phyloP scores from a whole-genome alignment of 2,329 filamentous ascomycete species.

The Colletotrichum spinosum region DNA sequence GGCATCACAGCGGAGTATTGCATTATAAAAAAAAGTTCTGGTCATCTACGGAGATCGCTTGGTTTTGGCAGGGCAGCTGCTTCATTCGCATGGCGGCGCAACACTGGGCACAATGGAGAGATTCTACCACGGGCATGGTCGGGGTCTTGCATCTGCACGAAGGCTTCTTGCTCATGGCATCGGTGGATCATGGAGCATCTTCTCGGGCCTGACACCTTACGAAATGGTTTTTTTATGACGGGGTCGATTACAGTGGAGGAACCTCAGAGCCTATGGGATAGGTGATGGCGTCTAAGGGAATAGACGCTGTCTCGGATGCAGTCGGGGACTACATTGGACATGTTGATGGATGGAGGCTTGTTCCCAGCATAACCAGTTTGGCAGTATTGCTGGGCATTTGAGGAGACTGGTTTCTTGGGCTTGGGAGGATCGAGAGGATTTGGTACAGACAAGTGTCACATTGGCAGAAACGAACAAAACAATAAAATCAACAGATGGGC shows the following conservation, averaged over 20 bases:
- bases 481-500: background rate
- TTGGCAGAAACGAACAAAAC: constrained; percentile 7
- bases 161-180: constrained; percentile 50
- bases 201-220: constrained; percentile 17
- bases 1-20: constrained; percentile 62
- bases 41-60: constrained; percentile 40
- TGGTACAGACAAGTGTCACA: constrained; percentile 18
- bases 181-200: constrained; percentile 14
- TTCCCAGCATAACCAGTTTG: constrained; percentile 1
- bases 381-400: constrained; percentile 13
- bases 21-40: constrained; percentile 55
- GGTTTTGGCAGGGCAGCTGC: constrained; percentile 43
- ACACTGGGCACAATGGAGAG: constrained; percentile 39
- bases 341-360: too few species aligned
- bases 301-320: constrained; percentile 12
- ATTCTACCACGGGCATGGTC: constrained; percentile 26
- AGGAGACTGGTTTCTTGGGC: background rate
- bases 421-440: background rate
- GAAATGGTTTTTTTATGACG: constrained; percentile 18
- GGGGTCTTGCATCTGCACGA: constrained; percentile 27
- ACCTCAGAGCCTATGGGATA: too few species aligned
- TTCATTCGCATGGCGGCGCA: constrained; percentile 44
- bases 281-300: constrained; percentile 6
- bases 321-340: background rate
- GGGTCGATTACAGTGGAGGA: background rate